Percentiles rank a stretch among this genome's conserved stretches.
Conservation (phyloP, 225 moss, liverwort and hornwort genomes). For the Pseudoscleropodium purum region DNA sequence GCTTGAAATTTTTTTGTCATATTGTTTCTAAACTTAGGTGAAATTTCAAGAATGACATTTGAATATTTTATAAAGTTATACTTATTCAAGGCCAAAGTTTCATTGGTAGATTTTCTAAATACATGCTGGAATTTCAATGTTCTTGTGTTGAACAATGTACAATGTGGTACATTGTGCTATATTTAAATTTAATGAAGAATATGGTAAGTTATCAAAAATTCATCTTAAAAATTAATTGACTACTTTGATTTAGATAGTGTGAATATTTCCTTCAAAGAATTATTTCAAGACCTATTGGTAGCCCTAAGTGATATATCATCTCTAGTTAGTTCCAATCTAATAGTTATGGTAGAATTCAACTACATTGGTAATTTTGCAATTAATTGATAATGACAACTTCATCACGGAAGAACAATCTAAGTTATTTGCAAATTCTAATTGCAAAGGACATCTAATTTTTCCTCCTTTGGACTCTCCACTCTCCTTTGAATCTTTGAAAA, state of each 20-base stretch:
- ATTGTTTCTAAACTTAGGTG: neutral
- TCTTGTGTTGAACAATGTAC: neutral
- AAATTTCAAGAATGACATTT: neutral
- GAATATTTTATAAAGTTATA: neutral
- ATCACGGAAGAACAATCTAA: too few species aligned
- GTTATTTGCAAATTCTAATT: too few species aligned
- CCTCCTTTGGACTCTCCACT: too few species aligned
- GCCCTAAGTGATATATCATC: neutral
- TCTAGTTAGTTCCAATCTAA: neutral
- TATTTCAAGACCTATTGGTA: neutral
- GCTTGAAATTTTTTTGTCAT: neutral
- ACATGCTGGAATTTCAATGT: neutral
- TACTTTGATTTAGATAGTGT: neutral
- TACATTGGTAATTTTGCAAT: neutral
- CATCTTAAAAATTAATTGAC: neutral
- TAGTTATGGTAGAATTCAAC: neutral
- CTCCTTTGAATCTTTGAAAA: too few species aligned
- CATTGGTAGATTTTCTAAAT: neutral
- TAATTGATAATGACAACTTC: too few species aligned
- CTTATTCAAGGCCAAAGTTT: neutral
- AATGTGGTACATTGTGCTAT: neutral
- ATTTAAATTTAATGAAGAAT: neutral
- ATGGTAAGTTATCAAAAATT: neutral
- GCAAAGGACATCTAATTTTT: too few species aligned
- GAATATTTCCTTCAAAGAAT: neutral